A percentile compares a stretch with the other conserved stretches of the same genome.
Conservation (phyloP, 371 early-diverging fungal genomes). For the Blyttiomyces sp. region DNA sequence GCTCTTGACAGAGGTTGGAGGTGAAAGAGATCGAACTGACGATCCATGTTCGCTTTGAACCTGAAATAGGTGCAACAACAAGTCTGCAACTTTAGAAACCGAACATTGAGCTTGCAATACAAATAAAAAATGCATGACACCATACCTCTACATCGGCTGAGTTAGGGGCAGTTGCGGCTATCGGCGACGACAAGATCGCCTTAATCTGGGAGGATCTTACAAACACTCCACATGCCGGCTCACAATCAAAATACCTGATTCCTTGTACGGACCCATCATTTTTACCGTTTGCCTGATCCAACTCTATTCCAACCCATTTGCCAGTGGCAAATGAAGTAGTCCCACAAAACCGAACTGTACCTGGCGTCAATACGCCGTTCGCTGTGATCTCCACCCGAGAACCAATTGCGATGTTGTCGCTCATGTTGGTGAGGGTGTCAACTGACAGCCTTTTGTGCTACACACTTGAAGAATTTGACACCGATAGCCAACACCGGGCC, state of each 20-base stretch:
- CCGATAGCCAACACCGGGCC: background rate
- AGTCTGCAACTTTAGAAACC: no score
- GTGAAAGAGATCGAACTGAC: no score
- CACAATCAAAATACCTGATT: slow-evolving; percentile 78
- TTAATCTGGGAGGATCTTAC: slow-evolving; percentile 49
- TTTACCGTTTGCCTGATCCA: slow-evolving; percentile 89
- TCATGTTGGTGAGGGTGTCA: background rate
- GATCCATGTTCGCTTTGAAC: no score
- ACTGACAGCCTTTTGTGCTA: background rate
- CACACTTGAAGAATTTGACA: background rate
- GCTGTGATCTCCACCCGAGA: slow-evolving; percentile 7
- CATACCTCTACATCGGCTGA: no score
- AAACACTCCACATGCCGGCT: slow-evolving; percentile 74
- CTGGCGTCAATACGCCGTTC: slow-evolving; percentile 28
- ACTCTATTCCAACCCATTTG: slow-evolving; percentile 90
- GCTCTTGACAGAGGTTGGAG: no score
- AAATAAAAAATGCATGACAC: no score
- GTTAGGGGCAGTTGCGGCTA: no score
- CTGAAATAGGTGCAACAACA: no score
- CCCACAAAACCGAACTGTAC: slow-evolving; percentile 79
- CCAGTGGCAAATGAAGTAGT: slow-evolving; percentile 76
- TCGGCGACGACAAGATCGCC: background rate
- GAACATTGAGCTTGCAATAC: no score
- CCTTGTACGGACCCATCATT: slow-evolving; percentile 65
- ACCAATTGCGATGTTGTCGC: slow-evolving; percentile 3